A percentile compares a stretch with the other conserved stretches of the same genome.
Conservation (phyloP, 768 basidiomycete species). For the Pleurotus eryngii region DNA sequence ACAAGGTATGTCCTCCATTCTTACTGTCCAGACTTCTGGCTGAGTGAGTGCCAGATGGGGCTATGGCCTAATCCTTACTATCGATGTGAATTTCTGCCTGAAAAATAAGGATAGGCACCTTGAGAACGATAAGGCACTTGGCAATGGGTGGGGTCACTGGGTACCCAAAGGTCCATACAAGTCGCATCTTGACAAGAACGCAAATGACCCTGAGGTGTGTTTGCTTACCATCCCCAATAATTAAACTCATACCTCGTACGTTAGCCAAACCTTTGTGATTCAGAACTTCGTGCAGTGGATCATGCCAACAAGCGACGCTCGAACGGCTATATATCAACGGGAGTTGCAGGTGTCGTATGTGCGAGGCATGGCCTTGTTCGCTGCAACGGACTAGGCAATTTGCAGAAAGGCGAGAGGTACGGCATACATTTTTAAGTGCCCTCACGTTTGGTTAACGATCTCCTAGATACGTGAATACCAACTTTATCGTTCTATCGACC, state of each 20-base stretch:
- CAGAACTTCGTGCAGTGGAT: conserved; percentile 11
- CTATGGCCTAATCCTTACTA: conserved; percentile 20
- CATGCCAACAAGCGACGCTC: conserved; percentile 3
- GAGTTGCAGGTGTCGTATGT: conserved; percentile 26
- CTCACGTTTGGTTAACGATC: not conserved
- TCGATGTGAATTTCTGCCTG: conserved; percentile 30
- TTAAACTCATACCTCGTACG: not conserved
- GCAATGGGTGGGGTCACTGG: conserved; percentile 19
- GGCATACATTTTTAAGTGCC: not conserved
- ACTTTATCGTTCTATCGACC: conserved; percentile 20
- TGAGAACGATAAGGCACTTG: conserved; percentile 17
- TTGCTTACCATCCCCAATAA: not conserved
- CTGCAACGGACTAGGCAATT: conserved; percentile 23
- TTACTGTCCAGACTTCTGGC: too few relatives aligned
- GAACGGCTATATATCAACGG: conserved; percentile 20
- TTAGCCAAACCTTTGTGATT: conserved; percentile 12
- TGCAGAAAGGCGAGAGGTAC: conserved; percentile 32
- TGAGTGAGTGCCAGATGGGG: conserved; percentile 20
- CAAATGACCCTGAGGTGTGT: conserved; percentile 11
- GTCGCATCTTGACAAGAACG: conserved; percentile 3
- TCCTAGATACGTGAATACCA: conserved; percentile 27
- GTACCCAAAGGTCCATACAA: conserved; percentile 11
- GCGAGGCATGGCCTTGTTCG: conserved; percentile 27
- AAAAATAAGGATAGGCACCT: conserved; percentile 19
- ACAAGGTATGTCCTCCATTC: not conserved